phyloP scores from a whole-genome alignment of 1,284 basidiomycete species.

The Ceratobasidium theobromae region DNA sequence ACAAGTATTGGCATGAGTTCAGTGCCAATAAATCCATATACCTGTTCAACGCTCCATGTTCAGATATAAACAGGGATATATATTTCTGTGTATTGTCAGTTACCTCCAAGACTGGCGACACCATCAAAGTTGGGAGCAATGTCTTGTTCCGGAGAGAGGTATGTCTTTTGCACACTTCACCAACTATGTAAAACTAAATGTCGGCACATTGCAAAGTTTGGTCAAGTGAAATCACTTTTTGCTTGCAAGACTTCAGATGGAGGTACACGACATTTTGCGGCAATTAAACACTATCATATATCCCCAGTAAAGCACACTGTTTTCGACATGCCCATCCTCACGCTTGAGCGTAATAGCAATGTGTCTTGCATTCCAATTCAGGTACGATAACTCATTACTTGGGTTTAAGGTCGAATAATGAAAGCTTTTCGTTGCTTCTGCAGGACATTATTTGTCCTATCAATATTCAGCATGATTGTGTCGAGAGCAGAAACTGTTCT shows the following conservation, averaged over 20 bases:
- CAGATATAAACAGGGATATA: too few species aligned
- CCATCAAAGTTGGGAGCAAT: neutral
- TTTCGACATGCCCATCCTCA: neutral
- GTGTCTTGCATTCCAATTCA: neutral
- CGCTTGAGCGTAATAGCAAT: neutral
- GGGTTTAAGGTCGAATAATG: neutral
- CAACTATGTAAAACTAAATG: neutral
- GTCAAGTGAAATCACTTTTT: neutral
- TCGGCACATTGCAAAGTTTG: neutral
- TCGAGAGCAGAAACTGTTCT: too few species aligned
- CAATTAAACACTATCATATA: neutral
- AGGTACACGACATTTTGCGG: neutral
- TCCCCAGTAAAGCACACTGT: neutral
- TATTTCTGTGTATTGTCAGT: neutral
- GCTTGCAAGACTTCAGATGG: neutral
- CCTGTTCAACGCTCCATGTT: neutral
- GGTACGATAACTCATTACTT: too few species aligned
- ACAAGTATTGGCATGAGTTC: neutral
- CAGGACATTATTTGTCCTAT: neutral
- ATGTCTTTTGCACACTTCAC: neutral
- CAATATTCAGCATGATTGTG: slow-evolving; percentile 13
- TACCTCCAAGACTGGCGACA: neutral
- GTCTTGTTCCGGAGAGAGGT: neutral
- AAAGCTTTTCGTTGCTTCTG: neutral
- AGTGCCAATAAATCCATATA: neutral